A percentile compares a stretch with the other conserved stretches of the same genome.
Conservation (phyloP, 2,329 filamentous ascomycete species). For the Periglandula ipomoeae region DNA sequence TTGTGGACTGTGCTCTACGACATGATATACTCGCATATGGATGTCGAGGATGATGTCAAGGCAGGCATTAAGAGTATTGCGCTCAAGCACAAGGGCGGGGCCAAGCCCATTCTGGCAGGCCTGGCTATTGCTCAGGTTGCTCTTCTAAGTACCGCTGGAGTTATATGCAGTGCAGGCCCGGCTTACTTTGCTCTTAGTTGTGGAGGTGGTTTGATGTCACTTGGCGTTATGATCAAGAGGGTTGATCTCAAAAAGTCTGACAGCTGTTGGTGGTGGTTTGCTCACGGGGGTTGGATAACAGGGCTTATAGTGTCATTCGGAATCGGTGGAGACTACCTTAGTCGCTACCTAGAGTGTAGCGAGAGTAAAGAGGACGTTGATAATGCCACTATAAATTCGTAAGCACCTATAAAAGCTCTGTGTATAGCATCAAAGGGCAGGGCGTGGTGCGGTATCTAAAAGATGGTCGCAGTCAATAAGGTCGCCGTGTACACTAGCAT, state of each 20-base stretch:
- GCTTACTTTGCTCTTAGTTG: conserved; percentile 61
- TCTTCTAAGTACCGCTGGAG: conserved; percentile 60
- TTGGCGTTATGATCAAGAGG: conserved; percentile 58
- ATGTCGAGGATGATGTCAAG: conserved; percentile 76
- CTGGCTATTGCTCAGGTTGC: conserved; percentile 61
- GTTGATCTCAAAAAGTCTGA: conserved; percentile 57
- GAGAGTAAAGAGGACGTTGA: too few species aligned
- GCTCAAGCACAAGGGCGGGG: conserved; percentile 66
- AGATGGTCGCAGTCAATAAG: too few species aligned
- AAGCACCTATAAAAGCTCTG: too few species aligned
- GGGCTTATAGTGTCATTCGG: too few species aligned
- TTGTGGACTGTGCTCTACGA: conserved; percentile 86
- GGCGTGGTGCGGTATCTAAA: too few species aligned
- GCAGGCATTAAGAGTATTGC: conserved; percentile 86
- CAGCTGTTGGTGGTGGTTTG: conserved; percentile 71
- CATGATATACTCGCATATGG: conserved; percentile 91
- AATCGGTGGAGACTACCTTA: too few species aligned
- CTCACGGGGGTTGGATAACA: conserved; percentile 61
- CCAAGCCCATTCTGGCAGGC: conserved; percentile 65
- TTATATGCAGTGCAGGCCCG: conserved; percentile 60
- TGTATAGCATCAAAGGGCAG: too few species aligned
- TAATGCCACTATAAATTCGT: too few species aligned
- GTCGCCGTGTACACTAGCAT: too few species aligned
- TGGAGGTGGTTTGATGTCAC: conserved; percentile 50
- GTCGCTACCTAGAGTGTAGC: too few species aligned